Conservation (phyloP, 2,329 filamentous ascomycete species). For the Alternaria alternata region DNA sequence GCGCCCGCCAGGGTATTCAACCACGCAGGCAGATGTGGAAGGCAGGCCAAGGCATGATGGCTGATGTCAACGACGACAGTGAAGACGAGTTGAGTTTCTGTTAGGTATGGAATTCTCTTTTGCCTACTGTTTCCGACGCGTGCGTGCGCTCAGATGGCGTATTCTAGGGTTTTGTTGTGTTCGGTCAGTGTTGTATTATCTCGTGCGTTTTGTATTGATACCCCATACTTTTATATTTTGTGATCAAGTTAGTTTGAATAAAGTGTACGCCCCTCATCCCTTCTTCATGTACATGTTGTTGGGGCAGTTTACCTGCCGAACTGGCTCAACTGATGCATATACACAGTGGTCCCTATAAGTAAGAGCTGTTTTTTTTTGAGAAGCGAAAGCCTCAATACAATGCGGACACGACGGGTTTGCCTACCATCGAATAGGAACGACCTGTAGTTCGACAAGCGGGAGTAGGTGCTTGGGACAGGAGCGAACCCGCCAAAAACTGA, state of each 20-base stretch:
- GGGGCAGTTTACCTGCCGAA: no score
- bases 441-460: no score
- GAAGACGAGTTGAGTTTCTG: slow-evolving; percentile 47
- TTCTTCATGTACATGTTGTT: no score
- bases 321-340: no score
- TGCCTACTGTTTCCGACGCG: not conserved
- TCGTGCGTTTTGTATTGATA: not conserved
- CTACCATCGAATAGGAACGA: no score
- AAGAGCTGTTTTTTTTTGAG: no score
- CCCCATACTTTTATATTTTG: not conserved
- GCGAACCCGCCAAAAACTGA: no score
- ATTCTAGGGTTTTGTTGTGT: not conserved
- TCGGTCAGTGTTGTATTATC: not conserved
- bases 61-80: slow-evolving; percentile 28
- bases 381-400: no score
- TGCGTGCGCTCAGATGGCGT: not conserved
- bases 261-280: not conserved
- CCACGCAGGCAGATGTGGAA: slow-evolving; percentile 21
- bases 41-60: not conserved
- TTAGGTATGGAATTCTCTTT: slow-evolving; percentile 16
- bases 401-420: no score
- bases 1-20: not conserved
- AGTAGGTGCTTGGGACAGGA: no score
- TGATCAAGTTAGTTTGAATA: not conserved
- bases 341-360: no score